Evolutionary conservation across 495 filamentous ascomycete species (phyloP), one percentile per base, ranked within the genome.

Genomic region (Neurospora intermedia): DNA sequence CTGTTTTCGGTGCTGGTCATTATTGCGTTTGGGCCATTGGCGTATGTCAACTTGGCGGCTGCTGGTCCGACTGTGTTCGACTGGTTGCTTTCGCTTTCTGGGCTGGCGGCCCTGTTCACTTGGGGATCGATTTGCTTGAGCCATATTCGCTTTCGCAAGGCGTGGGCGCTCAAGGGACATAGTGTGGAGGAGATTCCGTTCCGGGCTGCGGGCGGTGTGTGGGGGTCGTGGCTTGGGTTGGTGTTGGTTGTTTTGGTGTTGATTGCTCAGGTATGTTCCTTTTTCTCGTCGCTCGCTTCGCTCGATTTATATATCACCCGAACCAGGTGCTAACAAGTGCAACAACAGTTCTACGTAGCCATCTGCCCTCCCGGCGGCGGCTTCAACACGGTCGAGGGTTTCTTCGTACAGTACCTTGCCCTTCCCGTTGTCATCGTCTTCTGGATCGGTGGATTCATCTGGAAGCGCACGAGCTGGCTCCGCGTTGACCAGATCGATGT

Each of bases 401-500:
- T 96, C 85, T 98, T 98, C 84, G 80, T 85, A 38, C 86, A 84
- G 42, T 99, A 96, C 80, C 86, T 98, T 10, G 93, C 93, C 23
- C 87, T 89, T 0, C 96, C 96, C 2, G 88, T 98, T 73, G 92
- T 97, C 72, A 77, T 98, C 6, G 69, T 86, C 38, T 95, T 89
- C 79, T 98, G 93, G 79, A 76, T 97, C 73, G 75, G 77, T 70
- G 89, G 88, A 38, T 90, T 83, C 76, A 20, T 83, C 45, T 91
- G 89, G 89, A 91, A 91, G 83, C 84, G 88, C 72, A 79, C 81
- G 43, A 86, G 85, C 38, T 90, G 87, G 87, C 80, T 88, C 43
- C 78, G 80, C 35, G 83, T 81, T 35, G 69, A 79, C 59, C 79
- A 91, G 75, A 90, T 92, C 71, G 90, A 91, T 74, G 83, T 92